Evolutionary conservation across 768 basidiomycete genomes (phyloP), one percentile per base, ranked within the genome.

Genomic region (Mycena epipterygia): DNA sequence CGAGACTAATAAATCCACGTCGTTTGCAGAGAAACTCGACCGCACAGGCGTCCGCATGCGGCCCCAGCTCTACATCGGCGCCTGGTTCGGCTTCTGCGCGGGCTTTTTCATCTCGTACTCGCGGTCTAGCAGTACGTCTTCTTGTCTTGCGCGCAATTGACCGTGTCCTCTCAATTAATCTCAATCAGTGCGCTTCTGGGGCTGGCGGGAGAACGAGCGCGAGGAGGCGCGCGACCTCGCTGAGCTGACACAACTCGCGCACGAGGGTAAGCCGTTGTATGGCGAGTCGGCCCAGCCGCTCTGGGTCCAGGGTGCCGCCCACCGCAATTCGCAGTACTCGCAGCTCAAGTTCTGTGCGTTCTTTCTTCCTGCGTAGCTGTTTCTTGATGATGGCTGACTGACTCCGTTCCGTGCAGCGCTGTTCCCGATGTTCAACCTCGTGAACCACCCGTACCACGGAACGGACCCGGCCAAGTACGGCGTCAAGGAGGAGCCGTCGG

Each of bases 81-180:
- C 92, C 12, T 81, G 93, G 74, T 82, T 98, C 55, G 97, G 97
- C 13, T 94, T 97, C 81, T 79, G 90, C 61, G 96, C 94, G 14
- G 97, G 97, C 23, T 99, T 98, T 88, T 80, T 98, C 77, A 79
- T 97, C 62, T 95, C 97, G 12, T 99, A 99, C 83, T 95, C 97
- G 82, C 87, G 92, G 63, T 95, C 95, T 37, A 93, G 92, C 76
- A 85, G 96, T 97, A 78, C 81, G 95, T 85, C 46, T n/a, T 3
- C 5, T 11, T 44, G 39, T 25, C 46, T 12, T 11, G 23, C 25
- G 2, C 23, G 9, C 39, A 7, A 4, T 17, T 17, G n/a, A n/a
- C n/a, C n/a, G n/a, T n/a, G n/a, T n/a, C n/a, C n/a, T n/a, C 25
- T 48, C 46, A 16, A 27, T 16, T 25, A 46, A 46, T 46, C 44